These are phyloP conservation scores for Fennellomyces sp. DNA, from an alignment of 371 early-diverging fungal species.

Conservation along the genomic window DNA sequence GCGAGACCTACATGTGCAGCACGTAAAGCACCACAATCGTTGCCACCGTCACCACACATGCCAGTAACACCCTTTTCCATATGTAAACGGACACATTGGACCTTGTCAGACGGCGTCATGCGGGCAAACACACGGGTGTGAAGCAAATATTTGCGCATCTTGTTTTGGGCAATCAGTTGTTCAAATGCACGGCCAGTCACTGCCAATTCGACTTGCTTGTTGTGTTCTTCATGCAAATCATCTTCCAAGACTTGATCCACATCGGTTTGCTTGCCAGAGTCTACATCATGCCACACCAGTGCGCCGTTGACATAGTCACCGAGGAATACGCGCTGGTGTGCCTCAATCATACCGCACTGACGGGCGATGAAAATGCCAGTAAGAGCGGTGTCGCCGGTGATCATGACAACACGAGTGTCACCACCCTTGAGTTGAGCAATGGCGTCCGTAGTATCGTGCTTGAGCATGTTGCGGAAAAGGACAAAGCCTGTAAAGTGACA, in stretches of 20 bases:
- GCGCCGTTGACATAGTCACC: conserved; percentile 68
- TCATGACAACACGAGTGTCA: conserved; percentile 82
- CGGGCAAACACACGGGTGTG: conserved; percentile 73
- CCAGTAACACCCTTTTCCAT: conserved; percentile 67
- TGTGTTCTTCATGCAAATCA: conserved; percentile 31
- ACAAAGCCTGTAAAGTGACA: conserved; percentile 67
- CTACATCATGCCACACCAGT: conserved; percentile 28
- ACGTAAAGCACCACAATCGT: conserved; percentile 95
- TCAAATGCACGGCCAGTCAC: conserved; percentile 71
- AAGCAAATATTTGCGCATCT: conserved; percentile 44
- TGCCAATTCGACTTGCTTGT: conserved; percentile 59
- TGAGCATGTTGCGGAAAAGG: conserved; percentile 84
- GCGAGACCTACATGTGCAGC: conserved; percentile 95
- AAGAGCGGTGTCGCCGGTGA: conserved; percentile 90
- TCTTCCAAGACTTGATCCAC: conserved; percentile 7
- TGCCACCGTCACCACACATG: conserved; percentile 99
- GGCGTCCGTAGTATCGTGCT: conserved; percentile 69
- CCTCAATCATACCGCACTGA: conserved; percentile 31
- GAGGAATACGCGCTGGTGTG: conserved; percentile 54
- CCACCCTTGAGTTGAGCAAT: conserved; percentile 75
- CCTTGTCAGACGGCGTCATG: conserved; percentile 78
- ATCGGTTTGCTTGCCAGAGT: conserved; percentile 14
- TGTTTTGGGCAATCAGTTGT: conserved; percentile 26
- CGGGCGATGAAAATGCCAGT: conserved; percentile 79
- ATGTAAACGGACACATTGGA: conserved; percentile 61